Conservation (phyloP, 352 stramenopile genomes). For the Phytophthora sansomeana region DNA sequence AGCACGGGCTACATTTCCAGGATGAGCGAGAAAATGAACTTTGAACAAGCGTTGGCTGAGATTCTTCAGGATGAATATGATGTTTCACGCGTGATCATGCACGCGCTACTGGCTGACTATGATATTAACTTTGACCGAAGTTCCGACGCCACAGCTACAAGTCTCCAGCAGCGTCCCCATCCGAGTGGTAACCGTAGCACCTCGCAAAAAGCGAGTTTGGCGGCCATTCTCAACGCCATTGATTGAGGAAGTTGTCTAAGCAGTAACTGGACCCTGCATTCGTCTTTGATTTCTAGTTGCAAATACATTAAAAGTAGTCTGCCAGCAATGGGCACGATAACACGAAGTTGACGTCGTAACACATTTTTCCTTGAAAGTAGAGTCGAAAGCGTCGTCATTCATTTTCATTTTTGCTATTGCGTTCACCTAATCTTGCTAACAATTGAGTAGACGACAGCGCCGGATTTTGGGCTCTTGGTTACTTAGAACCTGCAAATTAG, state of each 20-base stretch:
- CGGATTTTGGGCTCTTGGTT: too few species aligned
- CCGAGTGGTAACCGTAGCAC: background rate
- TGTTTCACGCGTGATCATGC: background rate
- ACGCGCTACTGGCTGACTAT: background rate
- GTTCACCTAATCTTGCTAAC: too few species aligned
- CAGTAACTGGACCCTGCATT: background rate
- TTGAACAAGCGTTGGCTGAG: constrained; percentile 4
- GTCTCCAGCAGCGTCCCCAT: background rate
- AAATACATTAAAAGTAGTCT: too few species aligned
- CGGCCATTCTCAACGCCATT: constrained; percentile 1
- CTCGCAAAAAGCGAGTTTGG: constrained; percentile 1
- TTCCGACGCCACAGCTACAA: background rate
- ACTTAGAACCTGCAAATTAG: too few species aligned
- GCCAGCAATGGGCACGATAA: too few species aligned
- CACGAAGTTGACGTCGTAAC: too few species aligned
- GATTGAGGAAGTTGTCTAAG: background rate
- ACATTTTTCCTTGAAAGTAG: too few species aligned
- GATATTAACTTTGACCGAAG: background rate
- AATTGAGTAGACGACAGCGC: too few species aligned
- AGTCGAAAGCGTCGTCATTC: too few species aligned
- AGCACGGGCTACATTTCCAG: constrained; percentile 3
- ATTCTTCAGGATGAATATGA: constrained; percentile 9
- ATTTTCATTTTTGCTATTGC: too few species aligned
- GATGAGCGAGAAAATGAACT: constrained; percentile 14
- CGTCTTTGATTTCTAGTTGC: too few species aligned